Evolutionary conservation across 192 early-diverging fungal genomes (phyloP).

Genomic region (Gigaspora rosea): DNA sequence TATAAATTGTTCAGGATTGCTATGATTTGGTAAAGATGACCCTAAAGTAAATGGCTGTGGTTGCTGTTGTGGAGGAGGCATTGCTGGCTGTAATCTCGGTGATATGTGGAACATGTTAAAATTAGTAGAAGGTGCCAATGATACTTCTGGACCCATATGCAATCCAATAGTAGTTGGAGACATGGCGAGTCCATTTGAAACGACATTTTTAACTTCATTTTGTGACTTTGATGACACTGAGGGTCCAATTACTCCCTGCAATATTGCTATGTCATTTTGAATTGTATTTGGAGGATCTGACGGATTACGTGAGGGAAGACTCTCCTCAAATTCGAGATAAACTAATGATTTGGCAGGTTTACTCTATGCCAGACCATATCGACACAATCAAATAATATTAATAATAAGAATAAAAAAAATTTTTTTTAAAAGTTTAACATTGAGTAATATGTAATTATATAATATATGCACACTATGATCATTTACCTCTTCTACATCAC

Average conservation of each 20-base stretch:
- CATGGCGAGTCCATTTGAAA: not conserved
- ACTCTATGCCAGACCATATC: not conserved
- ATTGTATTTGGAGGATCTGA: conserved; percentile 52
- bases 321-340: conserved; percentile 68
- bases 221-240: not conserved
- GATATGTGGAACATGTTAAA: not conserved
- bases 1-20: conserved; percentile 7
- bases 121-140: too few relatives aligned
- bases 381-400: not conserved
- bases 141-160: too few relatives aligned
- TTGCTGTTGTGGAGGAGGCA: not conserved
- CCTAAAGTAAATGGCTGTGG: not conserved
- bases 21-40: not conserved
- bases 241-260: conserved; percentile 51
- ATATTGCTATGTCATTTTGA: conserved; percentile 56
- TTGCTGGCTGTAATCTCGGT: not conserved
- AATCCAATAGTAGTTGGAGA: too few relatives aligned
- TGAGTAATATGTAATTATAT: not conserved
- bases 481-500: conserved; percentile 3
- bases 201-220: not conserved
- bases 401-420: too few relatives aligned
- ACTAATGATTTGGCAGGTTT: conserved; percentile 42
- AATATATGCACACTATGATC: not conserved
- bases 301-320: conserved; percentile 61
- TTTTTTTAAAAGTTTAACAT: too few relatives aligned